Evolutionary conservation across 257 asterid genomes (phyloP), one percentile per base, ranked within the genome.

Genomic region (Ilex aquifolium): DNA sequence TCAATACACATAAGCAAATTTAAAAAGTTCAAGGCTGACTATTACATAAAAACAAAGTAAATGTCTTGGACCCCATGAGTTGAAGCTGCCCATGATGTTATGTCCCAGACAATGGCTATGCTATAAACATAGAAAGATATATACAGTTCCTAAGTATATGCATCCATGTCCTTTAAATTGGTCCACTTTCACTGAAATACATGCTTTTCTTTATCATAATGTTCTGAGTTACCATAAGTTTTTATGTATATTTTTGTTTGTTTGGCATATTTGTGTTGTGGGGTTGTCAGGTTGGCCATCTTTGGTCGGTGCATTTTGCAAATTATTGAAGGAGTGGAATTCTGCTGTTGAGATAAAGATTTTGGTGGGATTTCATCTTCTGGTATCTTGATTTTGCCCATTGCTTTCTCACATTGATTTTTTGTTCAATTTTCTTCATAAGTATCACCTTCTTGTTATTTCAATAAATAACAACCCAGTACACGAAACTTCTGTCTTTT

Each of bases 51-150:
- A 63, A 61, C 64, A 46, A 61, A 50, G 65, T 40, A 30, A 62
- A 53, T 13, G 66, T 61, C 53, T 42, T 62, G 51, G 71, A 66
- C 65, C 67, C 76, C 67, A 63, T 64, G 56, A 27, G 40, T 62
- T 31, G 67, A 51, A 65, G 75, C 81, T 68, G 67, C 81, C 81
- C 81, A 76, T 72, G 59, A 68, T 64, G 32, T 51, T 61, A 32
- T 76, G 81, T 72, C 60, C 71, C 60, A 64, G 61, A 71, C 69
- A 48, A 42, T 57, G 64, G 68, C 60, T 63, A n/a, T 16, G 32
- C 30, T 56, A 50, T 40, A 13, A 42, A 32, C 42, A 70, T 44
- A 57, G 57, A 63, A 53, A 66, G 40, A 58, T 16, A 42, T 31
- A 15, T 32, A 46, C 70, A 61, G 51, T 60, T 74, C 63, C 66